Evolutionary conservation across 1,139 yeast genomes (phyloP).

Genomic region (Kurtzmaniella quercitrusa): DNA sequence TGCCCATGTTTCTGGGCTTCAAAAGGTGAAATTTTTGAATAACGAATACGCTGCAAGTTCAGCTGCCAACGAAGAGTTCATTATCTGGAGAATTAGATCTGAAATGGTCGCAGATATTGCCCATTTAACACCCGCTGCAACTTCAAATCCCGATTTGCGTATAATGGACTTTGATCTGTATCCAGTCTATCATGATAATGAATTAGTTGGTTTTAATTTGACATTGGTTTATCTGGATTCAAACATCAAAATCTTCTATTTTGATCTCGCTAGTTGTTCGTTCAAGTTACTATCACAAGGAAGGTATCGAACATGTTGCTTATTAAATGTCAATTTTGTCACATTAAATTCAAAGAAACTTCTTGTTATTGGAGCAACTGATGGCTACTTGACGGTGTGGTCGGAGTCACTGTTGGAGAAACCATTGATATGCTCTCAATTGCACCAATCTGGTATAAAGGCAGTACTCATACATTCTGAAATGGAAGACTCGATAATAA

Average conservation of each 20-base stretch:
- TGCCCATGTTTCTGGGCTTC: constrained; percentile 86
- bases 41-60: constrained; percentile 49
- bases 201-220: constrained; percentile 42
- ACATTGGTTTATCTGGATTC: constrained; percentile 85
- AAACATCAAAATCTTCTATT: constrained; percentile 60
- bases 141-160: constrained; percentile 74
- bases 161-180: constrained; percentile 75
- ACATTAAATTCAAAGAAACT: constrained; percentile 18
- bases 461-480: constrained; percentile 28
- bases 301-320: constrained; percentile 68
- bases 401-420: constrained; percentile 23
- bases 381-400: constrained; percentile 72
- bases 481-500: constrained; percentile 19
- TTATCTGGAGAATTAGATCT: constrained; percentile 62
- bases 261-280: constrained; percentile 25
- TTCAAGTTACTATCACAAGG: constrained; percentile 48
- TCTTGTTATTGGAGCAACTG: constrained; percentile 68
- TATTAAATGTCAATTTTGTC: constrained; percentile 56
- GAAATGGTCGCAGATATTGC: constrained; percentile 26
- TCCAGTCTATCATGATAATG: constrained; percentile 14
- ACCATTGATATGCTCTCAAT: constrained; percentile 39
- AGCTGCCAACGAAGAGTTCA: constrained; percentile 88
- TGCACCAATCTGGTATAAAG: constrained; percentile 86
- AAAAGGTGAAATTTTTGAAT: constrained; percentile 61
- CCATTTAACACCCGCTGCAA: constrained; percentile 40